Evolutionary conservation across 2,329 filamentous ascomycete species (phyloP), one percentile per base, ranked within the genome.

Genomic region (Plenodomus tracheiphilus): DNA sequence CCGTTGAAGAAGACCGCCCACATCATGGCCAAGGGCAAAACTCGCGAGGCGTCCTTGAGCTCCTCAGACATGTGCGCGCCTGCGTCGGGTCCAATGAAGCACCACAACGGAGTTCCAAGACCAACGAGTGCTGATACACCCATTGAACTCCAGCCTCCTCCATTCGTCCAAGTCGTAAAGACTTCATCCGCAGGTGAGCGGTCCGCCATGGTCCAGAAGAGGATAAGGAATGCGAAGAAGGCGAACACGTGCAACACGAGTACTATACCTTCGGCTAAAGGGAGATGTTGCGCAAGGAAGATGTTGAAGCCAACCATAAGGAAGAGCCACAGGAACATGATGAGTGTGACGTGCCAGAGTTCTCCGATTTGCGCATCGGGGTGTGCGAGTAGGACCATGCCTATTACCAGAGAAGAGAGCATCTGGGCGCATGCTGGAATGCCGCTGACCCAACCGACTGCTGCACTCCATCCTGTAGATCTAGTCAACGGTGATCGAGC

Each of bases 221-320:
- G 39, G 5, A 79, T 73, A 9, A 81, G 54, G 47, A 80, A 73
- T 1, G 73, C 76, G 53, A 81, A 76, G 54, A 81, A 77, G 3
- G 77, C 79, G 17, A 75, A 59, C 19, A 80, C 64, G 48, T 81
- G 78, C 7, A 81, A 46, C 16, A 77, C 65, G 8, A 80, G 60
- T 13, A 77, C 68, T 11, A 76, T 53, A 22, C 73, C 72, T 56
- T 81, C 79, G 35, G 78, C 62, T 5, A 71, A 58, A 1, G 77
- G 78, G 2, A 80, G 62, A 3, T 73, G 53, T 13, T 68, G 68
- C 1, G 74, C 74, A 6, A 74, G 63, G 22, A 77, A 64, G 9
- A 72, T 73, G 58, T 80, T 80, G 49, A 77, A 69, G 7, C 61
- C 49, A 17, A 55, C 37, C 54, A 58, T 58, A 4, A 73, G 53